phyloP scores from a whole-genome alignment of 495 filamentous ascomycete species.

The Chaetomium cochliodes region DNA sequence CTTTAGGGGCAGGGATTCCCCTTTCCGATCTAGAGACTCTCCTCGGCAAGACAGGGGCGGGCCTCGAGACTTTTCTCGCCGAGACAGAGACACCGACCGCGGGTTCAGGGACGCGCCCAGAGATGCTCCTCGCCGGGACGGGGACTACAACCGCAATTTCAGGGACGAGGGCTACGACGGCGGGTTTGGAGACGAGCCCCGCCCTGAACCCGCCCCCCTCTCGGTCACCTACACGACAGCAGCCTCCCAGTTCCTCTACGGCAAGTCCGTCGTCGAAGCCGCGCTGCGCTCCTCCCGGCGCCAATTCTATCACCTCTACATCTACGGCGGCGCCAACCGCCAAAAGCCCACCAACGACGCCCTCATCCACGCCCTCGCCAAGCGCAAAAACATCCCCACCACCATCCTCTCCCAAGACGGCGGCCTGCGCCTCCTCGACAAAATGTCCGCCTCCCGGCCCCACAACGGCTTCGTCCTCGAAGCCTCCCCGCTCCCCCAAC shows the following conservation, averaged over 20 bases:
- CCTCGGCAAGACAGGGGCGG: too few relatives aligned
- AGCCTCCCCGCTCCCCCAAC: conserved; percentile 73
- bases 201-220: conserved; percentile 38
- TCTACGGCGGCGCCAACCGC: conserved; percentile 59
- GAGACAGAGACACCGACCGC: background rate
- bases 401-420: conserved; percentile 51
- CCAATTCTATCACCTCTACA: conserved; percentile 80
- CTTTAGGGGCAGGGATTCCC: background rate
- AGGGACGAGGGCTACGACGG: background rate
- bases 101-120: background rate
- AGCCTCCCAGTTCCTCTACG: conserved; percentile 89
- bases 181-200: background rate
- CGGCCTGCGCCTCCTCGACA: conserved; percentile 68
- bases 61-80: background rate
- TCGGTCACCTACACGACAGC: conserved; percentile 78
- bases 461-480: conserved; percentile 93
- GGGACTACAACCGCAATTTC: background rate
- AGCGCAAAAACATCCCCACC: conserved; percentile 51
- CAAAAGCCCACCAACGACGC: conserved; percentile 41
- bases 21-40: too few relatives aligned
- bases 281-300: conserved; percentile 68
- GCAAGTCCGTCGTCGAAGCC: conserved; percentile 74
- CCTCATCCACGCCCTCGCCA: conserved; percentile 58
- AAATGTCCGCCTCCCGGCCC: conserved; percentile 75
- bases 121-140: background rate